These are phyloP conservation scores for Calamus simplicifolius DNA, from an alignment of 176 grass and related monocot genomes.

Conservation along the genomic window DNA sequence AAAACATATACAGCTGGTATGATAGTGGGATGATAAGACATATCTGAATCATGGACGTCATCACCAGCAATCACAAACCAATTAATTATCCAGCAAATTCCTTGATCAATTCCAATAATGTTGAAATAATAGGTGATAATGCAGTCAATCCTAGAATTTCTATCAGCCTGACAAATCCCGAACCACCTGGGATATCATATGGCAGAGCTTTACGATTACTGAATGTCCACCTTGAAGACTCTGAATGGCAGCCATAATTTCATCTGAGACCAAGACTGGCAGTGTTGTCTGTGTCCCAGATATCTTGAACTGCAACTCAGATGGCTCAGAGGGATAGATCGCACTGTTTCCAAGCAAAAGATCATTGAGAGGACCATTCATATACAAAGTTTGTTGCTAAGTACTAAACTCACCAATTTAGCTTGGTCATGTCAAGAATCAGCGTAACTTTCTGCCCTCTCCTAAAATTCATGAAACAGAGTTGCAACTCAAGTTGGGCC, in stretches of 20 bases:
- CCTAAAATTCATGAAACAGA: slow-evolving; percentile 62
- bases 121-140: too few species aligned
- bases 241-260: slow-evolving; percentile 33
- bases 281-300: slow-evolving; percentile 40
- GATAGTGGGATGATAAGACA: too few species aligned
- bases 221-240: slow-evolving; percentile 36
- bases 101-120: too few species aligned
- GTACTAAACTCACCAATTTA: slow-evolving; percentile 55
- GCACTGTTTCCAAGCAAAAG: slow-evolving; percentile 27
- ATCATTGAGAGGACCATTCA: background rate
- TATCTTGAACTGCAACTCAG: slow-evolving; percentile 51
- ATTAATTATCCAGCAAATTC: too few species aligned
- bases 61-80: too few species aligned
- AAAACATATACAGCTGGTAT: too few species aligned
- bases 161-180: slow-evolving; percentile 16
- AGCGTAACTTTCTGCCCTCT: slow-evolving; percentile 43
- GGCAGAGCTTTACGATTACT: slow-evolving; percentile 54
- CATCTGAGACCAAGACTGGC: slow-evolving; percentile 17
- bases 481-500: slow-evolving; percentile 45
- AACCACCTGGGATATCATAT: slow-evolving; percentile 37
- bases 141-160: too few species aligned
- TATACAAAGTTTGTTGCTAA: background rate
- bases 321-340: slow-evolving; percentile 65
- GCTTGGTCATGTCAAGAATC: slow-evolving; percentile 53
- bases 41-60: too few species aligned